Percentiles rank a stretch among this genome's conserved stretches.
Conservation (phyloP, 257 asterid genomes). For the Penstemon eatonii region DNA sequence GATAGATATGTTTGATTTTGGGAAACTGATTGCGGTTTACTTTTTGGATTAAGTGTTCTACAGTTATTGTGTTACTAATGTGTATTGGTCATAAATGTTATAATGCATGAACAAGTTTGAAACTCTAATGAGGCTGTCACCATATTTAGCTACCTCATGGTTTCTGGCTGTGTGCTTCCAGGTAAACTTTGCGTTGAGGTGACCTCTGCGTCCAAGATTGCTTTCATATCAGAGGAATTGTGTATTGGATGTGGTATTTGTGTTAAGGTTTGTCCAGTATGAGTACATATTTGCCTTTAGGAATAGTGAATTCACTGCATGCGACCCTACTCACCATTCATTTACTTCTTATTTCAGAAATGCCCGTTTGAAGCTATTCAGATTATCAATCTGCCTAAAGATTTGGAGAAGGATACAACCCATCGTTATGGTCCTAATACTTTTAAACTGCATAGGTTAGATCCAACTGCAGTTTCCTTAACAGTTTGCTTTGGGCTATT, state of each 20-base stretch:
- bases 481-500: background rate
- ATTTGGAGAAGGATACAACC: constrained; percentile 64
- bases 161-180: constrained; percentile 20
- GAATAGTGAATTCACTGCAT: background rate
- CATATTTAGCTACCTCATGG: background rate
- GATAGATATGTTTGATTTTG: too few relatives aligned
- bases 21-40: too few relatives aligned
- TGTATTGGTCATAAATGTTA: background rate
- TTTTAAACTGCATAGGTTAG: constrained; percentile 28
- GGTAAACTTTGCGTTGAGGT: constrained; percentile 69
- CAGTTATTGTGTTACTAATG: background rate
- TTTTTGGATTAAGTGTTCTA: background rate
- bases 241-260: constrained; percentile 73
- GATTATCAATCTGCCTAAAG: constrained; percentile 64
- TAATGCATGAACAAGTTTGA: constrained; percentile 1
- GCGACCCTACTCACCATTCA: background rate
- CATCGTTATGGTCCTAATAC: constrained; percentile 66
- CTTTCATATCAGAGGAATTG: constrained; percentile 63
- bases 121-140: background rate
- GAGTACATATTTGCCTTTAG: background rate
- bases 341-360: constrained; percentile 33
- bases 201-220: constrained; percentile 40
- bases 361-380: constrained; percentile 69
- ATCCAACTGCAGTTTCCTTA: background rate
- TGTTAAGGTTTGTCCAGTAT: constrained; percentile 47